phyloP scores from a whole-genome alignment of 2,329 filamentous ascomycete species.

The Beauveria sp. region DNA sequence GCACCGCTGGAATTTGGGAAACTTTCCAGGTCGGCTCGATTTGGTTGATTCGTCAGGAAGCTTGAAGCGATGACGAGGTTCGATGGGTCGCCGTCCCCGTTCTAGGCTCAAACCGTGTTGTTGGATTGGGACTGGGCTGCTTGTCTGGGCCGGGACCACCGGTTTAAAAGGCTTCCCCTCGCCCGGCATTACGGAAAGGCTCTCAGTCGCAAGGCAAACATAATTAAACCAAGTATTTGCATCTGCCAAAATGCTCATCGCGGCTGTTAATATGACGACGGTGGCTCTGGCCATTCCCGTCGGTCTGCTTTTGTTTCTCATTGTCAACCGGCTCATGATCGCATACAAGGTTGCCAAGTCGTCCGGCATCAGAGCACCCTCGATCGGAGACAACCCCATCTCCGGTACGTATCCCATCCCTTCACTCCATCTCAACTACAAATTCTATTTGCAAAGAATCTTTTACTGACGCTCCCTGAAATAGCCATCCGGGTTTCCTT shows the following conservation, averaged over 20 bases:
- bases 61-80: not conserved
- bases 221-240: not conserved
- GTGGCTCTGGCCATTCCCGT: conserved; percentile 7
- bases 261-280: not conserved
- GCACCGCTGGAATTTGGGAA: not conserved
- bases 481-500: not conserved
- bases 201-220: not conserved
- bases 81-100: not conserved
- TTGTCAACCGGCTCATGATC: not conserved
- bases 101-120: not conserved
- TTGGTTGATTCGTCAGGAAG: not conserved
- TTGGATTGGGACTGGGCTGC: not conserved
- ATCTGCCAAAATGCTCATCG: not conserved
- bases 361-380: conserved; percentile 1
- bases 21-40: not conserved
- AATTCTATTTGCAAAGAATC: not conserved
- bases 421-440: not conserved
- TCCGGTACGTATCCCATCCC: not conserved
- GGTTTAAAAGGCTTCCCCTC: not conserved
- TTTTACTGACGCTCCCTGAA: not conserved
- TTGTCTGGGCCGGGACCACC: not conserved
- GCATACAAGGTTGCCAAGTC: conserved; percentile 3
- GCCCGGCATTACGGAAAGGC: not conserved
- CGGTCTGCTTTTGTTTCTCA: not conserved
- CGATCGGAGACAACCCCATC: conserved; percentile 3